Evolutionary conservation across 176 grass and related monocot genomes (phyloP).

Genomic region (Dactylis glomerata): DNA sequence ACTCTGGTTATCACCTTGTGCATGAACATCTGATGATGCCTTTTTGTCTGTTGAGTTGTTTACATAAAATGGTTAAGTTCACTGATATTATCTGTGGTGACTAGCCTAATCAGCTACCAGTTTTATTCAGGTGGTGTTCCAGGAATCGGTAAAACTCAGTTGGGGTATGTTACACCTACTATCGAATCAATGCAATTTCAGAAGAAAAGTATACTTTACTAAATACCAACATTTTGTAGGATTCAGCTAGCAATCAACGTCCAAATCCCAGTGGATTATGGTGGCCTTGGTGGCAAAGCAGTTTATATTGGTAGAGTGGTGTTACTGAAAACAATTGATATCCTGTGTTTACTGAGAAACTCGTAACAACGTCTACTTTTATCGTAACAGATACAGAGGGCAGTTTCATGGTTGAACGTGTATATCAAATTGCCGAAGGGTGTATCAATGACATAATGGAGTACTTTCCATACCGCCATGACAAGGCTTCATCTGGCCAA

Average conservation of each 20-base stretch:
- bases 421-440: conserved; percentile 91
- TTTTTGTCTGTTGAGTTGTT: conserved; percentile 3
- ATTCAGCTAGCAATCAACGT: conserved; percentile 97
- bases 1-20: not conserved
- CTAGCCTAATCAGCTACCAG: conserved; percentile 18
- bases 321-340: conserved; percentile 4
- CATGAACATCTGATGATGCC: not conserved
- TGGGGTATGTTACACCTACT: conserved; percentile 59
- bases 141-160: conserved; percentile 95
- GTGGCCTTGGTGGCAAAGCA: conserved; percentile 90
- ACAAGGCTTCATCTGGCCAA: conserved; percentile 44
- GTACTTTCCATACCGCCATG: conserved; percentile 38
- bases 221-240: conserved; percentile 44
- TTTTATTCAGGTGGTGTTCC: conserved; percentile 86
- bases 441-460: conserved; percentile 69
- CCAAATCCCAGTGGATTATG: conserved; percentile 82
- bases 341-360: not conserved
- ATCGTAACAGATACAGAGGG: conserved; percentile 79
- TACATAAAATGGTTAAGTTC: not conserved
- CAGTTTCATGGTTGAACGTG: conserved; percentile 94
- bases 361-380: conserved; percentile 11
- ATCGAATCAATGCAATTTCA: not conserved
- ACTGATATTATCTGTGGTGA: conserved; percentile 28
- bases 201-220: not conserved
- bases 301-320: conserved; percentile 73